Evolutionary conservation across 495 filamentous ascomycete species (phyloP), one percentile per base, ranked within the genome.

Genomic region (Talaromyces wortmannii): DNA sequence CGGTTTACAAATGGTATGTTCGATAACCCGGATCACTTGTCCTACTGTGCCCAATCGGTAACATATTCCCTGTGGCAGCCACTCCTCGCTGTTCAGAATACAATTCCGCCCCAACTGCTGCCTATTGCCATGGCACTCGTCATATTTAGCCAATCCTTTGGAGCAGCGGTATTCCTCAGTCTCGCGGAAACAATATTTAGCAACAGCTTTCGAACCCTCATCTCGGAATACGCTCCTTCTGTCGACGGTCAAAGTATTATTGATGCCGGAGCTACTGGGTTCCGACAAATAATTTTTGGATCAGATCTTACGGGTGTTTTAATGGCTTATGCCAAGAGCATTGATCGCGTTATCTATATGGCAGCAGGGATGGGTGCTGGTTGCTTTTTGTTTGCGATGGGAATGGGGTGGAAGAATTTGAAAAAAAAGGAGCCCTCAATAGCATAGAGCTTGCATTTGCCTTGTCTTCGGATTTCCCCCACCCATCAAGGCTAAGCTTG

Each of bases 101-200:
- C 84, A 0, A 70, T 89, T 6, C 61, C 68, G 17, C 63, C 77
- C 10, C 62, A 69, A 0, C 82, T 88, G 53, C 74, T 89, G 5
- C 74, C 86, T 0, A 77, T 77, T 10, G 86, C 82, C 13, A 84
- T 79, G 30, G 72, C 80, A 0, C 56, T 81, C 47, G 74, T 89
- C 36, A 72, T 86, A 23, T 87, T 88, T 65, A 61, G 71, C 32
- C 83, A 86, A 62, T 83, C 76, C 0, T 67, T 90, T 5, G 83
- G 81, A 32, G 84, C 78, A 17, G 78, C 87, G 0, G 65, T 86
- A 0, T 87, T 85, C 59, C 78, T 91, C 50, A 77, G 75, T 7
- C 80, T 87, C 46, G 83, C 74, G 12, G 82, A 91, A 58, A 86
- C 82, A 53, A 75, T 91, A 47, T 88, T 92, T 61, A 77, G 74